Evolutionary conservation across 768 basidiomycete genomes (phyloP).

Genomic region (Russula compacta): DNA sequence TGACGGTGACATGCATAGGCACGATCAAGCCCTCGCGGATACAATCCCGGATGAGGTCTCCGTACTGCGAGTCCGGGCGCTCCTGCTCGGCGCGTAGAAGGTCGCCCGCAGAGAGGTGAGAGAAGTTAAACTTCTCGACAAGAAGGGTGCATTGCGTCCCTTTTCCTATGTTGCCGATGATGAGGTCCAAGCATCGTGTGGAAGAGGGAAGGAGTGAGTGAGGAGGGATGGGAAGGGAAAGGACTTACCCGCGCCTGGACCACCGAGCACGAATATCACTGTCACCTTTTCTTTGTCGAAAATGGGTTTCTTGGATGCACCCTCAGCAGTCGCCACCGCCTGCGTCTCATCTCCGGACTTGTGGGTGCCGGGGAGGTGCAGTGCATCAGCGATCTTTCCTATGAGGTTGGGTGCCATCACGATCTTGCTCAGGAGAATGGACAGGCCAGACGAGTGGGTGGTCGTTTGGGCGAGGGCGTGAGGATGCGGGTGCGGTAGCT

Average conservation of each 20-base stretch:
- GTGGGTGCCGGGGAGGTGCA: slow-evolving; percentile 24
- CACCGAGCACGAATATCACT: slow-evolving; percentile 93
- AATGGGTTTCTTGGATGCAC: not conserved
- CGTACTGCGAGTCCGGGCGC: slow-evolving; percentile 75
- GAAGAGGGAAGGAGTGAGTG: not conserved
- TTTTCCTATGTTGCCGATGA: slow-evolving; percentile 51
- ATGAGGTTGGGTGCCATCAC: slow-evolving; percentile 32
- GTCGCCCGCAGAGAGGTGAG: slow-evolving; percentile 97
- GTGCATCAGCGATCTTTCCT: slow-evolving; percentile 34
- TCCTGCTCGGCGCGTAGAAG: slow-evolving; percentile 90
- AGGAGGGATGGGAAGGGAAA: not conserved
- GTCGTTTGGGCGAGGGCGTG: slow-evolving; percentile 50
- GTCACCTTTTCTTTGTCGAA: slow-evolving; percentile 70
- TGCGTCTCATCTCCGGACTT: not conserved
- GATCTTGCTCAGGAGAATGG: slow-evolving; percentile 28
- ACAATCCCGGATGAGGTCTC: slow-evolving; percentile 74
- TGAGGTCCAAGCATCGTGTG: not conserved
- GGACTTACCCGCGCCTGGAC: slow-evolving; percentile 83
- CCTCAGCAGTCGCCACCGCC: not conserved
- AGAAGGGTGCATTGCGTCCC: slow-evolving; percentile 89
- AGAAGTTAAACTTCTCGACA: slow-evolving; percentile 78
- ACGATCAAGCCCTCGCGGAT: slow-evolving; percentile 92
- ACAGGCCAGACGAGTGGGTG: slow-evolving; percentile 59
- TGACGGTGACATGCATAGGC: slow-evolving; percentile 94
- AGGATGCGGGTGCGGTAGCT: slow-evolving; percentile 48